phyloP scores from a whole-genome alignment of 75 land plant species.

The Pinus albicaulis region DNA sequence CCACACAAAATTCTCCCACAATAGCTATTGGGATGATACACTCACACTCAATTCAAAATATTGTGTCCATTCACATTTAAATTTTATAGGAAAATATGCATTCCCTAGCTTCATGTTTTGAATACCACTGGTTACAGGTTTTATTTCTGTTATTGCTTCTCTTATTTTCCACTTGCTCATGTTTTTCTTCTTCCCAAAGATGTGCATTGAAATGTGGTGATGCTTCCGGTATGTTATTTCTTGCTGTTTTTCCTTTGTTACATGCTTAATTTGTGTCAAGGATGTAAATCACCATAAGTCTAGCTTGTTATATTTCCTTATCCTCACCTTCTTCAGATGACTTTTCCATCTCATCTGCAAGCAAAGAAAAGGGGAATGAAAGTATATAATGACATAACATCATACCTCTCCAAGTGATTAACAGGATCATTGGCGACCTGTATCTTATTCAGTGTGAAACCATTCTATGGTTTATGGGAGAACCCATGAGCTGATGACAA shows the following conservation, averaged over 20 bases:
- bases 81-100: not conserved
- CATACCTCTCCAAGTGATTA: not conserved
- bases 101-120: not conserved
- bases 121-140: not conserved
- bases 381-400: not conserved
- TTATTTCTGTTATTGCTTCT: not conserved
- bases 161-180: not conserved
- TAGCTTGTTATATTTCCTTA: conserved; percentile 3
- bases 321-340: not conserved
- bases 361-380: conserved; percentile 6
- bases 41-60: conserved; percentile 6
- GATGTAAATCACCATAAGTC: conserved; percentile 9
- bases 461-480: no score
- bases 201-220: not conserved
- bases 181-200: conserved; percentile 1
- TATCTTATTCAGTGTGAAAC: not conserved
- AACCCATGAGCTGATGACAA: no score
- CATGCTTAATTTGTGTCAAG: not conserved
- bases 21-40: conserved; percentile 3
- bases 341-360: conserved; percentile 1
- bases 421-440: not conserved
- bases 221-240: not conserved
- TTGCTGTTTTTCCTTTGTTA: not conserved
- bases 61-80: conserved; percentile 3
- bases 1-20: no score